Evolutionary conservation across 1,139 yeast species (phyloP).

Genomic region (Nematodospora anomalae): DNA sequence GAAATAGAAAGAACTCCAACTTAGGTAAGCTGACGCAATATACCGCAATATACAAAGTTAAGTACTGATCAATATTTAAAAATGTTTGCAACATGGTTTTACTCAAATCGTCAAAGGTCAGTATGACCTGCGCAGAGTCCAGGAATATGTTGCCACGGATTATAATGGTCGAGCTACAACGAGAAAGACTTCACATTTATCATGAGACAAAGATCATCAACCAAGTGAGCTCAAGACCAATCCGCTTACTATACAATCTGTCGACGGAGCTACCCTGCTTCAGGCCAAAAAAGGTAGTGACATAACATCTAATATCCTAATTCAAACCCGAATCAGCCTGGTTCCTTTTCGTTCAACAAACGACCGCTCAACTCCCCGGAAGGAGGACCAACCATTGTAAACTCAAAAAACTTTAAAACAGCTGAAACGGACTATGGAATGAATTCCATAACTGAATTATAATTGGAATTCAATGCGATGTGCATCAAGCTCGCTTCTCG

Average conservation of each 20-base stretch:
- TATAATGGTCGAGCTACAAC: conserved; percentile 57
- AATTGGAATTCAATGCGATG: conserved; percentile 15
- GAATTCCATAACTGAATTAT: conserved; percentile 14
- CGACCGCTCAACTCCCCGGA: conserved; percentile 55
- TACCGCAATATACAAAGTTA: too few species aligned
- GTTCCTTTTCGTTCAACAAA: conserved; percentile 14
- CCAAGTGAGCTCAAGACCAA: conserved; percentile 67
- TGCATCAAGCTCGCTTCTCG: conserved; percentile 55
- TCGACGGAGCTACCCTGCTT: conserved; percentile 88
- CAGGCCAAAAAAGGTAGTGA: conserved; percentile 33
- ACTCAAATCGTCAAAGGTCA: conserved; percentile 85
- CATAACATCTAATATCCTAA: conserved; percentile 11
- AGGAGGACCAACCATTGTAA: conserved; percentile 44
- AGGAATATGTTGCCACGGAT: conserved; percentile 84
- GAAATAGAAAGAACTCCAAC: too few species aligned
- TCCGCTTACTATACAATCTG: conserved; percentile 68
- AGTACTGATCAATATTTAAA: too few species aligned
- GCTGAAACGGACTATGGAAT: conserved; percentile 15
- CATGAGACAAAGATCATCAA: conserved; percentile 3
- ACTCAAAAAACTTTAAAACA: conserved; percentile 27
- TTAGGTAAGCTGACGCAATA: too few species aligned
- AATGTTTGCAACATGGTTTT: conserved; percentile 87
- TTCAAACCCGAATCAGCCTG: conserved; percentile 26
- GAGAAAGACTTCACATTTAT: not conserved
- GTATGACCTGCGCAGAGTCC: conserved; percentile 80